phyloP scores from a whole-genome alignment of 1,284 basidiomycete genomes.

The Ustilago esculenta region DNA sequence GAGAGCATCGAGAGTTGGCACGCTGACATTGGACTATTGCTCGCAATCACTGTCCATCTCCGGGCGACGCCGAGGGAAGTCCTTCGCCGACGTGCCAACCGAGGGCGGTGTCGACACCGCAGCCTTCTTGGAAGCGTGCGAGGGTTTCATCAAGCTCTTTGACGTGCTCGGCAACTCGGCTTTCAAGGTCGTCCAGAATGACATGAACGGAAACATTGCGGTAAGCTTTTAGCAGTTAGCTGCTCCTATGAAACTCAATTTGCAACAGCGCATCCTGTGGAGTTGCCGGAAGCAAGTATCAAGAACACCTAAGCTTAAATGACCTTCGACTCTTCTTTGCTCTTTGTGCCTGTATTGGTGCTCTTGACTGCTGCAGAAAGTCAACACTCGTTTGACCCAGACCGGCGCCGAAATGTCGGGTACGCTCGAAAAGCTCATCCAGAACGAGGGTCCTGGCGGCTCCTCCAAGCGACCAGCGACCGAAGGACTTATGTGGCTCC shows the following conservation, averaged over 20 bases:
- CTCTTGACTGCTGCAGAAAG: too few relatives aligned
- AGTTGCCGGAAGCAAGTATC: too few relatives aligned
- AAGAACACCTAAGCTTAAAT: too few relatives aligned
- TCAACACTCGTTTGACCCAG: conserved; percentile 79
- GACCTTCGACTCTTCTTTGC: too few relatives aligned
- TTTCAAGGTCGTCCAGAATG: conserved; percentile 84
- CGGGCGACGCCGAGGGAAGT: conserved; percentile 23
- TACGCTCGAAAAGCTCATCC: conserved; percentile 86
- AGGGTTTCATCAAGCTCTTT: conserved; percentile 92
- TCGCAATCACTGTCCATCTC: too few relatives aligned
- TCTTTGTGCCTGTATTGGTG: too few relatives aligned
- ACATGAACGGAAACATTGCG: conserved; percentile 90
- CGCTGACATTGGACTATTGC: too few relatives aligned
- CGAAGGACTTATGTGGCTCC: conserved; percentile 90
- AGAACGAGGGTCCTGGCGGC: conserved; percentile 77
- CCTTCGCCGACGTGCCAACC: conserved; percentile 78
- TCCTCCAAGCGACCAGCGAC: conserved; percentile 89
- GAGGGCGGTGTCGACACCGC: conserved; percentile 90
- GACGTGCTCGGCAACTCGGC: conserved; percentile 89
- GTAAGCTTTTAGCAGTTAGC: conserved; percentile 25
- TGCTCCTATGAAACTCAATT: too few relatives aligned
- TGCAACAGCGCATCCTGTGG: too few relatives aligned
- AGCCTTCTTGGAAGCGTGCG: conserved; percentile 86
- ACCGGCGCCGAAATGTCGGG: conserved; percentile 72
- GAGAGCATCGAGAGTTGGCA: too few relatives aligned